Evolutionary conservation across 441 rosid genomes (phyloP), one percentile per base, ranked within the genome.

Genomic region (Cnidoscolus chayamansa): DNA sequence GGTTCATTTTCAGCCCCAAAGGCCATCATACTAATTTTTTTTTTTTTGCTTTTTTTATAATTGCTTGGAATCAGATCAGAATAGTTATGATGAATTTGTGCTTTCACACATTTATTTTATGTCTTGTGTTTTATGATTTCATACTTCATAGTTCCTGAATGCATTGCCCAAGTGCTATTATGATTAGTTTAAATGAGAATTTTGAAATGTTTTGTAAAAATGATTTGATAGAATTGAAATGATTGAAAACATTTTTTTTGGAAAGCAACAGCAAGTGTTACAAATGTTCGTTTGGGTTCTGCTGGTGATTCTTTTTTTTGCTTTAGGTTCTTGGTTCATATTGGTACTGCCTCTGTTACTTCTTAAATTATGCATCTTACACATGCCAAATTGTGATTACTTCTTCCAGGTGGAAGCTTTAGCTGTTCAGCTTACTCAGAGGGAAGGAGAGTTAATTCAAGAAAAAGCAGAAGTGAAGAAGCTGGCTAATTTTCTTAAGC

Each of bases 391-490:
- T 57, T 75, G 4, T 73, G 77, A 43, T 77, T n/a, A 58, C 71
- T 78, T 86, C 59, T 84, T 75, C 65, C 78, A 95, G 99, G 99
- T 95, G 67, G 99, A 93, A 80, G 95, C 97, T 76, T 82, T 95
- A 65, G 98, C 97, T 55, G 88, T 93, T 80, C 98, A 95, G 78
- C 82, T 95, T 79, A 91, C 97, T 74, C 88, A 91, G 81, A 93
- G 97, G 82, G 99, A 95, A 86, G 98, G 98, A 79, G 97, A 95
- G 81, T 75, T 93, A 80, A 84, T 91, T 76, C 97, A 89, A 74
- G 97, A 95, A 79, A 95, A 95, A 78, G 73, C 96, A 16, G 98
- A 95, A 93, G 98, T 93, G 78, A 95, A 95, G 89, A 93, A 84
- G 86, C 86, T 95, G 17, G 97, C 97, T 10, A 78, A 79, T 82